Base-by-base conservation (phyloP, 2,329 filamentous ascomycete species). In the Pleomassaria siparia region DNA sequence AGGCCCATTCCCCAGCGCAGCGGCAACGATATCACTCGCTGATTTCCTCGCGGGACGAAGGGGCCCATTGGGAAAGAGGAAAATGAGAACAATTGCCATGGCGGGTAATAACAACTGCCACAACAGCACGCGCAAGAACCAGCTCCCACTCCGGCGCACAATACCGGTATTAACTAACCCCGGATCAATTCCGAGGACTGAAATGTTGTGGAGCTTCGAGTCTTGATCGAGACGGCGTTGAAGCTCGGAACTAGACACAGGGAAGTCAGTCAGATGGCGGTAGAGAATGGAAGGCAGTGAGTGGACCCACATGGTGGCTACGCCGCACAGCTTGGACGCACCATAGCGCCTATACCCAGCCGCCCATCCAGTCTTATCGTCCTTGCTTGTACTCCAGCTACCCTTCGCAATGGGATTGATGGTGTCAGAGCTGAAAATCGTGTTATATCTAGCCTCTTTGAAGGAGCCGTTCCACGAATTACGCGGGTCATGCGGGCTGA, bases 21-120 rank as follows among this genome's bases (percentile, higher is more conserved):
- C 62, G 4, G 54, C 49, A 18, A 71, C 32, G 24, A 61, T 55
- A 51, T 74, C 66, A 6, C 40, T 53, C 3, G 69, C 71, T 26
- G 69, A 71, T 56, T 68, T 71, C 54, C 54, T 54, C 24, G 56
- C 2, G 2, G 70, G 59, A 4, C 69, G 58, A 7, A 67, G 36
- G 1, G 50, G 29, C 0, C 66, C 67, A 25, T 74, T 73, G 0
- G 70, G 62, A 7, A 39, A 59, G 25, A 63, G 46, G 7, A 44
- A 51, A 13, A 55, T 55, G 25, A 60, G 49, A 13, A 69, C 16
- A 24, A 54, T 49, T 1, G 63, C 53, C 4, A 72, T 10, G 30
- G 32, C 40, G 4, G 46, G 46, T 16, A 56, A 40, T 5, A 68
- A 12, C 18, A 59, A 21, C 29, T 64, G 63, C 10, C 49, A 49